Base-by-base conservation (phyloP, 352 stramenopile species). In the Phytophthora pseudosyringae region DNA sequence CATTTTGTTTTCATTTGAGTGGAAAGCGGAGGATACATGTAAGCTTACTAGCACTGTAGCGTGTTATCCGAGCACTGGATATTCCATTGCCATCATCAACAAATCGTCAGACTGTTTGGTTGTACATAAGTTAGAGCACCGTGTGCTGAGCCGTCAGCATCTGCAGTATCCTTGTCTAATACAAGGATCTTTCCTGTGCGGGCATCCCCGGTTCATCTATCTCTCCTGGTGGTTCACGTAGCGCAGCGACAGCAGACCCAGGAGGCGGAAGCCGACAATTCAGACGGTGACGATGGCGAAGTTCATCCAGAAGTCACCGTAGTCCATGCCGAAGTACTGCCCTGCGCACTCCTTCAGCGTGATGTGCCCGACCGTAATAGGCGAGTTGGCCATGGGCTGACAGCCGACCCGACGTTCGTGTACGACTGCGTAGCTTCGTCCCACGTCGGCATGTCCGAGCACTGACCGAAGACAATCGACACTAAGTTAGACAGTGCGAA, bases 161-260 rank as follows among this genome's bases (percentile, higher is more conserved):
- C 3, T 44, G 38, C 12, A 44, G 38, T 25, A 26, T 35, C 31
- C 31, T 35, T 35, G 31, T 35, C n/a, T n/a, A n/a, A 35, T 35
- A 35, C 31, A 35, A 35, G 31, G 31, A 9, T 9, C 9, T 9
- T 35, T 35, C 31, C 15, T 43, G 15, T 43, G n/a, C 18, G 15
- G 10, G n/a, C 12, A 43, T 9, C 36, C n/a, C 36, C 36, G 6
- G 12, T n/a, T n/a, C 16, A 74, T 62, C 45, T 80, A 76, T 52
- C 59, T 58, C 58, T 69, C 74, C 60, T 81, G 75, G 61, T 81
- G 69, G 57, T 74, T 76, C n/a, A 81, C 25, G 40, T 70, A 76
- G n/a, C 67, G 66, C 52, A 79, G 67, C 11, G 67, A 57, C n/a
- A 83, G 32, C 25, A 79, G 50, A 0, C 46, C 75, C 5, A 78